Percentiles rank a stretch among this genome's conserved stretches.
Evolutionary conservation across 2,329 filamentous ascomycete genomes (phyloP).

Genomic region (Fusarium setosum): DNA sequence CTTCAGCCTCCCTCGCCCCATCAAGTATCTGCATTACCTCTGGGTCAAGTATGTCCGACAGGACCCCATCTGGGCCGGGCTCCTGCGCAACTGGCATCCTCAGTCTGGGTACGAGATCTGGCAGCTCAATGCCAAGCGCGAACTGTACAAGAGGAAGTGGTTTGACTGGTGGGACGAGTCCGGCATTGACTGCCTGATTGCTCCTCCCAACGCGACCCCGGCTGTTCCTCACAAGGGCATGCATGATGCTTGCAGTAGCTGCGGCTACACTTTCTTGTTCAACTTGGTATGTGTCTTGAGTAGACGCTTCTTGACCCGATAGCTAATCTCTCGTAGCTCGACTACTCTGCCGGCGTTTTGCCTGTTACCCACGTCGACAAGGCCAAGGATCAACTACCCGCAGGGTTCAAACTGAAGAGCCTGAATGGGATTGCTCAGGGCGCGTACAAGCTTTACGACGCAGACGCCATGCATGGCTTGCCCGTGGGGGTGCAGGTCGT

Average conservation of each 20-base stretch:
- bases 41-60: slow-evolving; percentile 87
- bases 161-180: slow-evolving; percentile 86
- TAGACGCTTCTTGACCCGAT: background rate
- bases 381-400: slow-evolving; percentile 72
- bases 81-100: slow-evolving; percentile 78
- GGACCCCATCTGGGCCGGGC: slow-evolving; percentile 81
- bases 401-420: slow-evolving; percentile 67
- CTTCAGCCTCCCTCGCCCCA: slow-evolving; percentile 76
- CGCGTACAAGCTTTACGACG: slow-evolving; percentile 88
- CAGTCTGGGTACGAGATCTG: slow-evolving; percentile 85
- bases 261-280: slow-evolving; percentile 94
- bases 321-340: slow-evolving; percentile 65
- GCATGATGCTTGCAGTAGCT: slow-evolving; percentile 85
- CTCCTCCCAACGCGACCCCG: slow-evolving; percentile 90
- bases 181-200: slow-evolving; percentile 81
- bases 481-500: slow-evolving; percentile 90
- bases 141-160: slow-evolving; percentile 81
- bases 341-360: slow-evolving; percentile 85
- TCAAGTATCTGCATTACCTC: slow-evolving; percentile 89
- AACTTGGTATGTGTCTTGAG: slow-evolving; percentile 72
- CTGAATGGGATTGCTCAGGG: slow-evolving; percentile 85
- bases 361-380: slow-evolving; percentile 88
- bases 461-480: slow-evolving; percentile 84
- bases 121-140: slow-evolving; percentile 81
- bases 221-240: slow-evolving; percentile 89